Percentiles rank a stretch among this genome's conserved stretches.
phyloP scores from a whole-genome alignment of 176 grass and related monocot species.

The Avena atlantica region DNA sequence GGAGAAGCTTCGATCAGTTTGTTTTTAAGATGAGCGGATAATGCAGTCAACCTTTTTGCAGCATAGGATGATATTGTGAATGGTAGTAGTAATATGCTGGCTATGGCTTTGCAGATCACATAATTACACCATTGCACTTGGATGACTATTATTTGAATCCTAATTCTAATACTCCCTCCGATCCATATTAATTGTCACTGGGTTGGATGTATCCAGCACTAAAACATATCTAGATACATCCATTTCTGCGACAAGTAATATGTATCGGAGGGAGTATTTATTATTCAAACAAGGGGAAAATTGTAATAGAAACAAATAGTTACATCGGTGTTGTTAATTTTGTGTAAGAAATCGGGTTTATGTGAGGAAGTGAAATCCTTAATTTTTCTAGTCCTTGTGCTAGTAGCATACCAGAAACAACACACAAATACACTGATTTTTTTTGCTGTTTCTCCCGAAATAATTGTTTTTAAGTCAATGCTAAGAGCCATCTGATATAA shows the following conservation, averaged over 20 bases:
- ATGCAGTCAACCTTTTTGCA: not conserved
- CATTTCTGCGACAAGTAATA: too few relatives aligned
- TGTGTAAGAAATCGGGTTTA: not conserved
- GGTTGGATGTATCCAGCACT: too few relatives aligned
- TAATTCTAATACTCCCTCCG: too few relatives aligned
- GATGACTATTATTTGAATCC: not conserved
- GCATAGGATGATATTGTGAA: not conserved
- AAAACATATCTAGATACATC: too few relatives aligned
- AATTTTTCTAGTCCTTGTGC: not conserved
- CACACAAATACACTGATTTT: not conserved
- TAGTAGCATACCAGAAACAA: not conserved
- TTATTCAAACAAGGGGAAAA: not conserved
- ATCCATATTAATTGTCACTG: too few relatives aligned
- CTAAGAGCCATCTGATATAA: not conserved
- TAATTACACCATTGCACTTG: not conserved
- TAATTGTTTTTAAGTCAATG: too few relatives aligned
- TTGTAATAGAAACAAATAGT: not conserved
- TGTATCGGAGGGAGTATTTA: too few relatives aligned
- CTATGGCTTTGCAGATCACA: not conserved
- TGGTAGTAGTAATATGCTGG: not conserved
- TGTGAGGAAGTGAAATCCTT: not conserved
- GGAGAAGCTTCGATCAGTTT: not conserved
- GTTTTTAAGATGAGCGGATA: not conserved
- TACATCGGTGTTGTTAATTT: not conserved
- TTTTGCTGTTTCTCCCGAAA: not conserved